phyloP scores from a whole-genome alignment of 345 rosid species.

The Bruguiera sexangula region DNA sequence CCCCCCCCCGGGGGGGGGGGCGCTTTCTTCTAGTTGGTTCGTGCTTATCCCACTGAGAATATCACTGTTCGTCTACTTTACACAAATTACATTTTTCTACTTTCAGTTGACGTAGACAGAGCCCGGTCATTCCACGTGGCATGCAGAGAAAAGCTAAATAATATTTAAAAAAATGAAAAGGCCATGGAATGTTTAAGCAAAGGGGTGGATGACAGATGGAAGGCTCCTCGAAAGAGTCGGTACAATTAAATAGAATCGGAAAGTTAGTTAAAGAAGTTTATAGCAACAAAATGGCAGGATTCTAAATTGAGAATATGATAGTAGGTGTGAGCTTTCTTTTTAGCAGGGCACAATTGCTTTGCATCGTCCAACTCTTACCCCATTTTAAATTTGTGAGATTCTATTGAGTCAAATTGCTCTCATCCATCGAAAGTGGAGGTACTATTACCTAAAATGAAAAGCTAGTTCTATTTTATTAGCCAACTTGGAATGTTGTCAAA shows the following conservation, averaged over 20 bases:
- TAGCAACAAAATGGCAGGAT: neutral
- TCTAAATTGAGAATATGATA: slow-evolving; percentile 7
- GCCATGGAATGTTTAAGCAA: neutral
- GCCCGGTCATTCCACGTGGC: slow-evolving; percentile 17
- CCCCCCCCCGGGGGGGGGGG: neutral
- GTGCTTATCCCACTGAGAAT: slow-evolving; percentile 14
- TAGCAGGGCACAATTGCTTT: slow-evolving; percentile 7
- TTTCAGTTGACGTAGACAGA: neutral
- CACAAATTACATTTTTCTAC: neutral
- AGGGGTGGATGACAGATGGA: slow-evolving; percentile 3
- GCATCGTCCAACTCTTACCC: slow-evolving; percentile 26
- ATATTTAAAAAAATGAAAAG: neutral
- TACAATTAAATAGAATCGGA: slow-evolving; percentile 2
- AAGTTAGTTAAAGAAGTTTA: slow-evolving; percentile 17
- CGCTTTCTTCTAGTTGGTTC: slow-evolving; percentile 1
- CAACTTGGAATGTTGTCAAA: no score
- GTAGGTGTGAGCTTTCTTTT: neutral
- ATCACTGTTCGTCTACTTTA: slow-evolving; percentile 5
- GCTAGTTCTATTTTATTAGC: no score
- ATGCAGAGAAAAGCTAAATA: slow-evolving; percentile 8
- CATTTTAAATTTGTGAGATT: slow-evolving; percentile 16
- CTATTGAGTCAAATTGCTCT: slow-evolving; percentile 21
- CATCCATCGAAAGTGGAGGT: slow-evolving; percentile 12
- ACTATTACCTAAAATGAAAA: neutral
- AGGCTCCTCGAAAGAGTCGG: slow-evolving; percentile 5